Base-by-base conservation (phyloP, 2,329 filamentous ascomycete genomes). In the Trichoderma lentiforme region DNA sequence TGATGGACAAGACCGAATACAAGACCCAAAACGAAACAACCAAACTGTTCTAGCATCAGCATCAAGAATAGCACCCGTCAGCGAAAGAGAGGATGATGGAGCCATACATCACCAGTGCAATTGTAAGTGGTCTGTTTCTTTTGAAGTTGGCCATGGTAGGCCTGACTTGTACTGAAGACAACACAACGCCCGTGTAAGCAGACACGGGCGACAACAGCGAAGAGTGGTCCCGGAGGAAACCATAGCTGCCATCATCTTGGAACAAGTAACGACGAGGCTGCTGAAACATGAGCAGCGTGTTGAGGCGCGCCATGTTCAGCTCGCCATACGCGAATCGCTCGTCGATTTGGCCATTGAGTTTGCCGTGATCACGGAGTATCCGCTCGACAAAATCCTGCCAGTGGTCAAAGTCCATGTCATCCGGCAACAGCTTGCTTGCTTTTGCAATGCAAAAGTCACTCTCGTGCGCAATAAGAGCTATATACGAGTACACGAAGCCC, bases 121-220 rank as follows among this genome's bases (percentile, higher is more conserved):
- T 87, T 0, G 18, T 21, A 21, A 51, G n/a, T 53, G 73, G 65
- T 0, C 70, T 14, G 72, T 80, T 82, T 0, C 77, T 73, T 1
- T 57, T 62, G 4, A 84, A 77, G 43, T 58, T 63, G 2, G 77
- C 72, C 0, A 80, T 83, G 1, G 78, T 77, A 8, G 85, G 73
- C 0, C 82, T 83, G 8, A 85, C 82, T 76, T 86, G 84, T 82
- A 86, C 84, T 0, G 84, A 84, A 6, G 82, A 82, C 34, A 87
- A 76, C 11, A 85, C 77, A 18, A 86, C 74, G 51, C 81, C 81
- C 28, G 85, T 74, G 72, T 84, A 85, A 1, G 81, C 81, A 7
- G 82, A 79, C 4, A 80, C 73, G 18, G 80, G 76, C 0, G 82
- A 76, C 1, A 86, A 73, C 78, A 77, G 34, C 60, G 60, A 81